A percentile compares a stretch with the other conserved stretches of the same genome.
phyloP scores from a whole-genome alignment of 345 rosid species.

The Luvunga scandens region DNA sequence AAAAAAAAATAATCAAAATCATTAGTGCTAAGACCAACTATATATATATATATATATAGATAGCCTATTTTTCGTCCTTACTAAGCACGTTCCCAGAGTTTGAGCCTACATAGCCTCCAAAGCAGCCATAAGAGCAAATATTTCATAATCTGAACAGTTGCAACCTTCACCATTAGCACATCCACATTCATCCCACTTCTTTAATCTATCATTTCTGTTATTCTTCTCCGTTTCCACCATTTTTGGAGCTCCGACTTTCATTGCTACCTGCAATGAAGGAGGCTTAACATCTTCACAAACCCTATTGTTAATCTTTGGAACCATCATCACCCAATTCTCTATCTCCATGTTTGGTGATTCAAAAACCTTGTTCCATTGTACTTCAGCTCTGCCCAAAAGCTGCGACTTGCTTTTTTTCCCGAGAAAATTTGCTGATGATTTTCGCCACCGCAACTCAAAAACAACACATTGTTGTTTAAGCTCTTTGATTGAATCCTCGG shows the following conservation, averaged over 20 bases:
- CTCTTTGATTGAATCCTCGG: slow-evolving; percentile 39
- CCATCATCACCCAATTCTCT: slow-evolving; percentile 43
- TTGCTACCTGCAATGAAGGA: slow-evolving; percentile 41
- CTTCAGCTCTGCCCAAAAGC: slow-evolving; percentile 58
- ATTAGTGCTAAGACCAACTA: not conserved
- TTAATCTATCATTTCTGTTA: slow-evolving; percentile 17
- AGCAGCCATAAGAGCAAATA: slow-evolving; percentile 44
- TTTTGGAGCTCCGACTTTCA: slow-evolving; percentile 26
- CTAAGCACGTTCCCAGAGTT: not conserved
- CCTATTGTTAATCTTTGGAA: slow-evolving; percentile 1
- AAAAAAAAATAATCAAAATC: not conserved
- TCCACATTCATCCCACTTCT: slow-evolving; percentile 25
- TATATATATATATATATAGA: too few species aligned
- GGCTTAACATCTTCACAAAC: slow-evolving; percentile 29
- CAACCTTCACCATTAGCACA: slow-evolving; percentile 25
- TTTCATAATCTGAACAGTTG: slow-evolving; percentile 36
- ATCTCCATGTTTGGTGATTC: slow-evolving; percentile 51
- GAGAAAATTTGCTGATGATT: slow-evolving; percentile 22
- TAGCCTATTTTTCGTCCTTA: not conserved
- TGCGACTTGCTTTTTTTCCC: slow-evolving; percentile 44
- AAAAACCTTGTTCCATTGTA: slow-evolving; percentile 42
- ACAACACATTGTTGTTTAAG: slow-evolving; percentile 46
- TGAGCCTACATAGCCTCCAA: slow-evolving; percentile 40
- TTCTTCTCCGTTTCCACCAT: slow-evolving; percentile 6
- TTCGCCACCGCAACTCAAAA: slow-evolving; percentile 64